phyloP scores from a whole-genome alignment of 441 rosid species.

The Sinapis alba region DNA sequence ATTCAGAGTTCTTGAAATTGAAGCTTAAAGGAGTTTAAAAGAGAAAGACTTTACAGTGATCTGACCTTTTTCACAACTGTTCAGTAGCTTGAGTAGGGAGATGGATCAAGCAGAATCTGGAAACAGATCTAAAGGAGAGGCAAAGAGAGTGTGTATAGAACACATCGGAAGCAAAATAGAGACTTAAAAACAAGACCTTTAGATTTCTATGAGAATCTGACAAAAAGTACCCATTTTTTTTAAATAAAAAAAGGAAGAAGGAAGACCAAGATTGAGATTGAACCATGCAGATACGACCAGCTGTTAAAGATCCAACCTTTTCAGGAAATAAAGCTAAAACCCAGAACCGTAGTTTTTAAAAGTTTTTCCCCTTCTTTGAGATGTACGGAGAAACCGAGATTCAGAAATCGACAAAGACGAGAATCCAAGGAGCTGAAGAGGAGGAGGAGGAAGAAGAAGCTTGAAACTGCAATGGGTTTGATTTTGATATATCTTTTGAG shows the following conservation, averaged over 20 bases:
- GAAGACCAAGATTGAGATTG: conserved; percentile 45
- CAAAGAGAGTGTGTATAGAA: conserved; percentile 53
- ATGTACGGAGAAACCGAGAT: conserved; percentile 34
- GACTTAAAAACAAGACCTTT: conserved; percentile 40
- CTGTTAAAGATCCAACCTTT: conserved; percentile 38
- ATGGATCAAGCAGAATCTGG: conserved; percentile 58
- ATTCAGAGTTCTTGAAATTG: conserved; percentile 3
- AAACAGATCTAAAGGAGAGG: conserved; percentile 64
- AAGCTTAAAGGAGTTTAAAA: background rate
- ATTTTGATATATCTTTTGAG: conserved; percentile 55
- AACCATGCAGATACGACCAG: conserved; percentile 51
- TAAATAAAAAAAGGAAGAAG: conserved; percentile 29
- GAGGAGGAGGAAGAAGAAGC: conserved; percentile 21
- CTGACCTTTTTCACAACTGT: conserved; percentile 57
- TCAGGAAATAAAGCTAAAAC: conserved; percentile 15
- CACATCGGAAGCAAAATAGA: conserved; percentile 55
- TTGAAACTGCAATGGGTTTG: conserved; percentile 50
- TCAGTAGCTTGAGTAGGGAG: conserved; percentile 47
- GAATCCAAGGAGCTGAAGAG: conserved; percentile 35
- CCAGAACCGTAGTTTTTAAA: conserved; percentile 21
- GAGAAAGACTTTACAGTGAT: conserved; percentile 42
- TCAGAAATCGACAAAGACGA: conserved; percentile 18
- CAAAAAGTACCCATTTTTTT: conserved; percentile 48
- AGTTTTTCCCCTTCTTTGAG: conserved; percentile 1
- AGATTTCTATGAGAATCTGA: conserved; percentile 61